Base-by-base conservation (phyloP, 2,329 filamentous ascomycete genomes). In the Acephala macrosclerotiorum region DNA sequence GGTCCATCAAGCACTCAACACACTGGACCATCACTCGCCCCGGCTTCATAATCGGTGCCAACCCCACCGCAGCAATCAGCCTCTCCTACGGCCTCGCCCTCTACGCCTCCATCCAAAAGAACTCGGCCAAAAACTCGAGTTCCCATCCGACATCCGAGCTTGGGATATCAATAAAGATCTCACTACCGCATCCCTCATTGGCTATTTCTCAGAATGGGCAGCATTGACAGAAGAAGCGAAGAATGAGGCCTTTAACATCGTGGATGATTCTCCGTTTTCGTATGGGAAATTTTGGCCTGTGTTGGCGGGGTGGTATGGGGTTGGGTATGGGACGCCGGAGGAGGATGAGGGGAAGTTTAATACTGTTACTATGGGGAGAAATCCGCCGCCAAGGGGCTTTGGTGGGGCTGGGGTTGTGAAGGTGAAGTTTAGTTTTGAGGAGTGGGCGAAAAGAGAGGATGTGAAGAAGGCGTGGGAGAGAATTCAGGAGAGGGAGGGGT, bases 211-310 rank as follows among this genome's bases (percentile, higher is more conserved):
- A 3, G 69, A 71, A 61, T 71, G 68, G 68, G 65, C 64, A 1
- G 69, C 67, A 7, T 51, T 72, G 1, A 60, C 60, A 2, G 42
- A 59, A 5, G 59, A 35, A 16, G 65, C 67, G 1, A 74, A 70
- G 5, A 79, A 81, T 57, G 63, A 82, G n/a, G 75, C 75, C 6
- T 81, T 82, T 72, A 82, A 82, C 57, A 75, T 80, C 26, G 73
- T 76, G 20, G 80, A 81, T 45, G 79, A 79, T 7, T 77, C 79
- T 35, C 72, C 74, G 8, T 72, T 79, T 55, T 74, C 74, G 0
- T 82, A 76, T 71, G 77, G 78, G 35, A 77, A 75, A 25, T 71
- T 81, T 57, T 82, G 80, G 80, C 80, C 80, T 0, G 74, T 75
- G n/a, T 58, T 81, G 0, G 79, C 78, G 0, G 61, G 61, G 5